A percentile compares a stretch with the other conserved stretches of the same genome.
Evolutionary conservation across 768 basidiomycete species (phyloP).

Genomic region (Rossbeevera mucosa): DNA sequence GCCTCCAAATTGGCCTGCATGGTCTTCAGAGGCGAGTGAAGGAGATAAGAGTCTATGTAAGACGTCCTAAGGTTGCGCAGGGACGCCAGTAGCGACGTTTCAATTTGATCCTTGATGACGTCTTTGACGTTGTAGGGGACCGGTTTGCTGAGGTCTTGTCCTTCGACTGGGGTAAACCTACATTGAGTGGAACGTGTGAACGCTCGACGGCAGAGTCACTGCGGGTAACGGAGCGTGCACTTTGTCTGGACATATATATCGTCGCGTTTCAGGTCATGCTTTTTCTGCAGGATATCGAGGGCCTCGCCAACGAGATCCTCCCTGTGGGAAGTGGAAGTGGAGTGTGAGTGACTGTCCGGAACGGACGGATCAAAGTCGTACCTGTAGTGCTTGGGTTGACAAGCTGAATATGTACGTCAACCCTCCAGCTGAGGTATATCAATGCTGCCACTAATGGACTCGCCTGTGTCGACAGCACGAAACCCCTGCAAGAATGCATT

Average conservation of each 20-base stretch:
- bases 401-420: constrained; percentile 37
- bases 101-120: constrained; percentile 55
- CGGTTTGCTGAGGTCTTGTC: constrained; percentile 67
- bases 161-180: constrained; percentile 70
- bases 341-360: not conserved
- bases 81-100: constrained; percentile 57
- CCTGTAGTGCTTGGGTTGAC: constrained; percentile 74
- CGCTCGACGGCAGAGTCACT: not conserved
- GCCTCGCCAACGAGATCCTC: constrained; percentile 82
- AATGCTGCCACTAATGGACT: constrained; percentile 18
- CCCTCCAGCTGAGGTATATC: constrained; percentile 11
- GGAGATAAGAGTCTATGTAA: constrained; percentile 73
- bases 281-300: constrained; percentile 48
- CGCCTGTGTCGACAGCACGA: constrained; percentile 79
- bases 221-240: constrained; percentile 32
- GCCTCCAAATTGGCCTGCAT: constrained; percentile 60
- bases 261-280: constrained; percentile 61
- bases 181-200: not conserved
- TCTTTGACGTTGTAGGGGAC: constrained; percentile 65
- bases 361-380: constrained; percentile 17
- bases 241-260: constrained; percentile 80
- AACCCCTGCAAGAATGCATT: constrained; percentile 74
- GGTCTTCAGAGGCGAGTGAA: constrained; percentile 70
- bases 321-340: constrained; percentile 32
- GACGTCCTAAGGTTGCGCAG: constrained; percentile 64